A percentile compares a stretch with the other conserved stretches of the same genome.
Evolutionary conservation across 139 green algal species (phyloP).

Genomic region (Yamagishiella unicocca): DNA sequence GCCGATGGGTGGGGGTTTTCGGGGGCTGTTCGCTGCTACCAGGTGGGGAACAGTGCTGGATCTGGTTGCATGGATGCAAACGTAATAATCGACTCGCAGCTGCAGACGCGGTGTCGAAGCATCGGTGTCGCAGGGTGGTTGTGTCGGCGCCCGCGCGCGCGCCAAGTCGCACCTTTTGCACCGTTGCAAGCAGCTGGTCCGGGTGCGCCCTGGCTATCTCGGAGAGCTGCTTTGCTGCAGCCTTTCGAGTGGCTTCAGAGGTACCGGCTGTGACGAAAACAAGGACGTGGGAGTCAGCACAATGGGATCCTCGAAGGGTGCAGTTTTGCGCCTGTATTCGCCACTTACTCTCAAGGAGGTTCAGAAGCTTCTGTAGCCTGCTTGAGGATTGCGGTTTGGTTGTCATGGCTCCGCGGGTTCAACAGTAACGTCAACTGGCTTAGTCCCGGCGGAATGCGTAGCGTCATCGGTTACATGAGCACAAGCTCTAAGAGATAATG

Average conservation of each 20-base stretch:
- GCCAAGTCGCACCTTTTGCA: constrained; percentile 71
- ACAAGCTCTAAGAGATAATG: no score
- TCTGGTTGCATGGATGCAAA: no score
- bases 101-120: no score
- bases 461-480: constrained; percentile 6
- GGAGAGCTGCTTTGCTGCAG: constrained; percentile 85
- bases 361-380: constrained; percentile 79
- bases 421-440: neutral
- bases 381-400: constrained; percentile 41
- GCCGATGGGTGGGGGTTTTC: no score
- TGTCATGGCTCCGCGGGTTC: neutral
- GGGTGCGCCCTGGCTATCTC: constrained; percentile 82
- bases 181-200: constrained; percentile 79
- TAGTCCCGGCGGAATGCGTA: neutral
- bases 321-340: neutral
- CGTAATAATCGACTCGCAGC: no score
- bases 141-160: neutral
- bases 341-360: constrained; percentile 78
- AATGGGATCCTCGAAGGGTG: neutral
- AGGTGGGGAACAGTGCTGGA: no score
- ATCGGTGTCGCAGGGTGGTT: neutral
- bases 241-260: constrained; percentile 75
- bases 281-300: neutral
- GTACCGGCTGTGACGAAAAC: constrained; percentile 74
- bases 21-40: no score